These are phyloP conservation scores for Russula vinacea DNA, from an alignment of 768 basidiomycete species.

Conservation along the genomic window DNA sequence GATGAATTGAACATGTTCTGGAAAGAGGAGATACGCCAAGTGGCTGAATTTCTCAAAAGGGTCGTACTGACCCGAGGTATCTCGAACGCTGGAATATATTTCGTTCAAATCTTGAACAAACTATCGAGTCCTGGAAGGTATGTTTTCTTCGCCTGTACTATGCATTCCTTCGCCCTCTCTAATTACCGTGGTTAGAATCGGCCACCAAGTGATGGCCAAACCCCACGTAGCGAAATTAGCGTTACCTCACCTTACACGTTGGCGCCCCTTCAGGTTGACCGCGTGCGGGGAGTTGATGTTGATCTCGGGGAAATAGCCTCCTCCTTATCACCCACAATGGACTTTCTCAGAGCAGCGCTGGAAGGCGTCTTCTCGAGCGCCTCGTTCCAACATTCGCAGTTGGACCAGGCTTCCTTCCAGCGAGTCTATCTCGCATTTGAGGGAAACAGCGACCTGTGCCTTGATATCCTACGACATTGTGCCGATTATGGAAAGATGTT, in stretches of 20 bases:
- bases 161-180: no score
- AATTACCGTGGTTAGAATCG: no score
- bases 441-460: no score
- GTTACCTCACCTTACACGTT: no score
- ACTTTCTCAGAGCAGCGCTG: not conserved
- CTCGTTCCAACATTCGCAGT: not conserved
- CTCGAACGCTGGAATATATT: not conserved
- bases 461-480: not conserved
- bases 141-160: no score
- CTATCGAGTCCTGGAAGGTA: conserved; percentile 6
- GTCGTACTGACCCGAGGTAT: not conserved
- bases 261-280: not conserved
- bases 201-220: no score
- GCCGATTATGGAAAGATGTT: not conserved
- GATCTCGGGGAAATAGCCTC: conserved; percentile 2
- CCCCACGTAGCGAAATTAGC: no score
- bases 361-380: not conserved
- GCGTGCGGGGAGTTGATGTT: not conserved
- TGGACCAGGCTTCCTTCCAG: not conserved
- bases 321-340: not conserved
- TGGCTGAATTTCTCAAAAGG: not conserved
- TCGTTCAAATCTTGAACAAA: not conserved
- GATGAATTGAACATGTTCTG: not conserved
- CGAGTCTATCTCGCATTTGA: not conserved
- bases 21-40: not conserved